Conservation (phyloP, 2,329 filamentous ascomycete genomes). For the Xylariaceae sp. region DNA sequence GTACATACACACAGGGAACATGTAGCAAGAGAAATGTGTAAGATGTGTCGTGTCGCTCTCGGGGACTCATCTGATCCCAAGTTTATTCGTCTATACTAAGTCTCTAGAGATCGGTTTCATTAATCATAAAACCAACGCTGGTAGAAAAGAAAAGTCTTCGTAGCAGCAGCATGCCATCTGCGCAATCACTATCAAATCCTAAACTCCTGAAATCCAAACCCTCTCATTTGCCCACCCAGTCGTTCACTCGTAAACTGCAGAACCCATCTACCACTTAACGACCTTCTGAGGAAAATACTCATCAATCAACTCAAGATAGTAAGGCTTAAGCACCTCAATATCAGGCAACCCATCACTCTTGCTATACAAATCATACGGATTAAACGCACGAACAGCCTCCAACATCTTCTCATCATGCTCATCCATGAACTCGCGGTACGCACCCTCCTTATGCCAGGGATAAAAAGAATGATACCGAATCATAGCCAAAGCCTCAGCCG, state of each 20-base stretch:
- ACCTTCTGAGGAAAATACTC: constrained; percentile 68
- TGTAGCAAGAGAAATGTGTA: too few species aligned
- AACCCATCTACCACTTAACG: constrained; percentile 57
- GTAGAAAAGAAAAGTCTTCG: neutral
- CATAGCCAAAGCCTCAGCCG: constrained; percentile 82
- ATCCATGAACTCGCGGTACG: constrained; percentile 79
- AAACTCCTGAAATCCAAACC: too few species aligned
- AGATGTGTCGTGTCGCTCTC: too few species aligned
- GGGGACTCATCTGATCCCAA: too few species aligned
- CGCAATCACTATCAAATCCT: too few species aligned
- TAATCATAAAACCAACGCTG: too few species aligned
- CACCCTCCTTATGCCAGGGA: constrained; percentile 80
- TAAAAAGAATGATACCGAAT: constrained; percentile 93
- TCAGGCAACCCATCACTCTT: constrained; percentile 81
- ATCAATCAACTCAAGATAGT: constrained; percentile 71
- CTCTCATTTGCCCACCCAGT: neutral
- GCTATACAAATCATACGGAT: constrained; percentile 88
- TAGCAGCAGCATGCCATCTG: neutral
- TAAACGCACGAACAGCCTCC: constrained; percentile 78
- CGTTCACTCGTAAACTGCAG: neutral
- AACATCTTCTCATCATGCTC: constrained; percentile 77
- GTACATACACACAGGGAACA: too few species aligned
- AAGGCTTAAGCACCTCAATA: constrained; percentile 73
- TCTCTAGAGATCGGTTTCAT: too few species aligned
- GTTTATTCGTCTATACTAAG: too few species aligned